A percentile compares a stretch with the other conserved stretches of the same genome.
Conservation (phyloP, 2,329 filamentous ascomycete species). For the Alternaria dauci region DNA sequence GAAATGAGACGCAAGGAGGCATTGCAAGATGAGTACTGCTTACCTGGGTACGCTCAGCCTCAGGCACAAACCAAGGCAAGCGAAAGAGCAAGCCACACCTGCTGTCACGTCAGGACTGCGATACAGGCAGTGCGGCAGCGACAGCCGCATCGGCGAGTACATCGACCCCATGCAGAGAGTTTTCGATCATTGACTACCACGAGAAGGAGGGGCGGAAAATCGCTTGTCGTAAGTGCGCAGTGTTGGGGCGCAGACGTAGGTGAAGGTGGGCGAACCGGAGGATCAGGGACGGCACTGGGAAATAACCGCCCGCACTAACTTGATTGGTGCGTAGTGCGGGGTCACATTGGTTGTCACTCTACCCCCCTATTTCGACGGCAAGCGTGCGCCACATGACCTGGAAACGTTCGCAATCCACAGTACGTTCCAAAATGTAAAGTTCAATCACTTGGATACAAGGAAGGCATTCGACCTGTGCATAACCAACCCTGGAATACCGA, state of each 20-base stretch:
- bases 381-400: background rate
- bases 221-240: background rate
- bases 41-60: constrained; percentile 19
- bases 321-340: background rate
- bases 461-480: background rate
- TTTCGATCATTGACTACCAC: background rate
- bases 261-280: background rate
- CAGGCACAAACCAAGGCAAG: constrained; percentile 1
- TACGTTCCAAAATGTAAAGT: background rate
- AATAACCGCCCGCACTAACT: background rate
- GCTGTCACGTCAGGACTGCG: background rate
- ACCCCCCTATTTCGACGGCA: background rate
- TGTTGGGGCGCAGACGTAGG: constrained; percentile 1
- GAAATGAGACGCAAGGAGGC: constrained; percentile 2
- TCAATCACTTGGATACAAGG: background rate
- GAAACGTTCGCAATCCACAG: background rate
- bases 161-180: background rate
- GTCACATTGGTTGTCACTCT: background rate
- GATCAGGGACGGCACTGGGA: background rate
- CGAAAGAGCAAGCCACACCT: background rate
- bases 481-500: background rate
- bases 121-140: background rate
- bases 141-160: background rate
- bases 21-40: background rate
- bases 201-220: background rate